Evolutionary conservation across 225 moss, liverwort and hornwort genomes (phyloP).

Genomic region (Polytrichum commune): DNA sequence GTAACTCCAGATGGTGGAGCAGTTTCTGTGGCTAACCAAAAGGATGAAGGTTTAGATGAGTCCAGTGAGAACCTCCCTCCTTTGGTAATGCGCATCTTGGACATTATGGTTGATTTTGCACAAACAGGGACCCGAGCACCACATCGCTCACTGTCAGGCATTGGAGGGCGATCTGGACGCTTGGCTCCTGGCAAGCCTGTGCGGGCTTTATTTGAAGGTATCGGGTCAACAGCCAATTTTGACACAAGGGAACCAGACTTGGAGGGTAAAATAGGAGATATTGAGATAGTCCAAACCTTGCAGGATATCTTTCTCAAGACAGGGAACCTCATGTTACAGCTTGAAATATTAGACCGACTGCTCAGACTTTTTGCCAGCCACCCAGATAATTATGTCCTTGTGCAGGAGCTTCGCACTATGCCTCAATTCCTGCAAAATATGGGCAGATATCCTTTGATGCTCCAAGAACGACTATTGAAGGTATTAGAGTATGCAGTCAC

Average conservation of each 20-base stretch:
- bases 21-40: background rate
- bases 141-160: constrained; percentile 37
- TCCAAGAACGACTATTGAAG: constrained; percentile 88
- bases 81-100: constrained; percentile 40
- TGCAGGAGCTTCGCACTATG: constrained; percentile 86
- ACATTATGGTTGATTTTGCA: constrained; percentile 46
- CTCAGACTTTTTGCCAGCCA: constrained; percentile 78
- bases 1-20: constrained; percentile 3
- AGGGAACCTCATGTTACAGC: constrained; percentile 53
- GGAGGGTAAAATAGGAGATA: constrained; percentile 75
- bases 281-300: constrained; percentile 69
- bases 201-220: constrained; percentile 61
- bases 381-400: constrained; percentile 72
- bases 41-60: constrained; percentile 20
- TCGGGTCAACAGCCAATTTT: constrained; percentile 31
- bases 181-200: constrained; percentile 28
- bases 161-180: constrained; percentile 44
- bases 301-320: constrained; percentile 78
- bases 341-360: constrained; percentile 81
- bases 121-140: constrained; percentile 39
- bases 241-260: constrained; percentile 36
- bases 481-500: constrained; percentile 91
- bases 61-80: constrained; percentile 29
- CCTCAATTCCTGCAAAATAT: constrained; percentile 74
- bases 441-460: constrained; percentile 67